Conservation (phyloP, 1,139 yeast genomes). For the Kazachstania sp. region DNA sequence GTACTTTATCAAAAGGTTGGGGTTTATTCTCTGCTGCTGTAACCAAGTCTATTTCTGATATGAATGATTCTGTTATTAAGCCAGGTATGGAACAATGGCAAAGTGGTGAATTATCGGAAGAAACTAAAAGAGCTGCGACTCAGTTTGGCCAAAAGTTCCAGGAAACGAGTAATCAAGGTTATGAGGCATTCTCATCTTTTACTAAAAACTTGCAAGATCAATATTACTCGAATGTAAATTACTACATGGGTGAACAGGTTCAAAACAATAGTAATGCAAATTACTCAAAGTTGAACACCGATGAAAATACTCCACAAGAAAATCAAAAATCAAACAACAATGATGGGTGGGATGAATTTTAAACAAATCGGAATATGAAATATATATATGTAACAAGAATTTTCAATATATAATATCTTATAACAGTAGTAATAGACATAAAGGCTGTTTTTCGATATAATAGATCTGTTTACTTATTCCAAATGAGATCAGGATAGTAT, state of each 20-base stretch:
- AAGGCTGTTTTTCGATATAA: no score
- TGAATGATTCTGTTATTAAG: constrained; percentile 78
- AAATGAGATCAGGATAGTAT: no score
- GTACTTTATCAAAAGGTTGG: constrained; percentile 89
- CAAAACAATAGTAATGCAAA: constrained; percentile 9
- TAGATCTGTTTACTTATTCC: no score
- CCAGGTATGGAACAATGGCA: constrained; percentile 80
- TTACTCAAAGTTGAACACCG: constrained; percentile 33
- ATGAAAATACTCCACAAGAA: constrained; percentile 4
- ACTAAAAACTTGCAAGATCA: constrained; percentile 40
- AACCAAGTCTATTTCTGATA: constrained; percentile 74
- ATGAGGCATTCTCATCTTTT: constrained; percentile 55
- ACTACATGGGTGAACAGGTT: background rate
- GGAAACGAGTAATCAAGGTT: constrained; percentile 72
- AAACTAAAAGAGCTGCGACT: constrained; percentile 84
- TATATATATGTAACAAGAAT: no score
- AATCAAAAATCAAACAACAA: constrained; percentile 12
- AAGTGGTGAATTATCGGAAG: constrained; percentile 68
- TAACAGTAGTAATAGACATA: no score
- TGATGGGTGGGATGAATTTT: constrained; percentile 31
- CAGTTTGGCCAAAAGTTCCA: constrained; percentile 93
- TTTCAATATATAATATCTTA: no score
- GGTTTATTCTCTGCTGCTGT: constrained; percentile 80
- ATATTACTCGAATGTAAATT: constrained; percentile 11
- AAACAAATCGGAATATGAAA: background rate